Base-by-base conservation (phyloP, 306 rosid species). In the Parietaria judaica region DNA sequence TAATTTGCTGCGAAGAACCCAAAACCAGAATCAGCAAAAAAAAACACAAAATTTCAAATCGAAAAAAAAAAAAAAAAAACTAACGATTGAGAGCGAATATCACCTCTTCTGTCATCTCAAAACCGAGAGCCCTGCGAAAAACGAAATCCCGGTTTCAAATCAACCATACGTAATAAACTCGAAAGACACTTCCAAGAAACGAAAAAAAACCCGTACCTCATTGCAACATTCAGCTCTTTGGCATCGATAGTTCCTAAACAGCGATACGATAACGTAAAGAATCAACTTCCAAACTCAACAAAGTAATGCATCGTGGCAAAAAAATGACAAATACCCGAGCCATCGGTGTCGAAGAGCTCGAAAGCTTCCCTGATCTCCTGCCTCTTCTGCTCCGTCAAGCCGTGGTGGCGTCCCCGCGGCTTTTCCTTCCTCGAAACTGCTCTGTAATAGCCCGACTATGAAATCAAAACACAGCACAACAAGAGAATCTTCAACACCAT, bases 91-190 rank as follows among this genome's bases (percentile, higher is more conserved):
- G 41, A 69, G 14, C 39, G 45, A 9, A 65, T 41, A 52, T 72
- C 81, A 92, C 99, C 94, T 86, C 88, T 52, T 92, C 99, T 9
- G 95, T 92, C 99, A 92, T 92, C 84, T 92, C 99, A 70, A 92
- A 88, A 53, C 97, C 99, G 63, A 92, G 97, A 50, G 99, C 99
- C 94, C 99, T 92, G 84, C 57, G 51, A 80, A 68, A 70, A n/a
- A 74, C 14, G 50, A 46, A 49, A 49, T n/a, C 53, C 10, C 78
- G 36, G 69, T 49, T 44, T 62, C 37, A 35, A 65, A 71, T 16
- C 58, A 12, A 68, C 58, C 56, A 66, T 3, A 56, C 44, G 36
- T 11, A 62, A 60, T 39, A 3, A 60, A 74, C 55, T 59, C 58
- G 47, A 14, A 43, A 43, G 66, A 53, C 41, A 34, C 54, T 31